These are phyloP conservation scores for Cymbopogon flexuosus DNA, from an alignment of 202 grass and related monocot species.

Conservation along the genomic window DNA sequence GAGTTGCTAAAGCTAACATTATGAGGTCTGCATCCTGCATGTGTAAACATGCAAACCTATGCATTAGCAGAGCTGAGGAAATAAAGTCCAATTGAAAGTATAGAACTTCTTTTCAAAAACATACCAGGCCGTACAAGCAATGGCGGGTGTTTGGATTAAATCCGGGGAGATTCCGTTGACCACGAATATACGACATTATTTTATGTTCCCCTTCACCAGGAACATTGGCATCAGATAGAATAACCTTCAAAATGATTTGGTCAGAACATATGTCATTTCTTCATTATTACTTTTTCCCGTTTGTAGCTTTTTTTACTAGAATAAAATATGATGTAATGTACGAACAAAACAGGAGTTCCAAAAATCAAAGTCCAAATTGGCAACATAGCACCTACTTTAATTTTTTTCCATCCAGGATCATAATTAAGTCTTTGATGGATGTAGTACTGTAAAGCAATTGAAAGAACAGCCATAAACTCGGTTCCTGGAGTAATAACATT, in stretches of 20 bases:
- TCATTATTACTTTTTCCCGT: conserved; percentile 15
- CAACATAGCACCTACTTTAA: conserved; percentile 63
- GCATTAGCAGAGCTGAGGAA: conserved; percentile 24
- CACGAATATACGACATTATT: conserved; percentile 98
- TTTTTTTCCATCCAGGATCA: conserved; percentile 94
- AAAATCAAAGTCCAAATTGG: conserved; percentile 19
- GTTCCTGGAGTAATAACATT: conserved; percentile 99
- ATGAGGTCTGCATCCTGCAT: conserved; percentile 97
- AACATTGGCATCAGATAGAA: conserved; percentile 99
- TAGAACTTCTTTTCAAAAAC: conserved; percentile 8
- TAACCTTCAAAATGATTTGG: conserved; percentile 77
- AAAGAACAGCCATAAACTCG: conserved; percentile 96
- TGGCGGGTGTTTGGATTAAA: conserved; percentile 94
- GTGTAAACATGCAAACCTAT: conserved; percentile 21
- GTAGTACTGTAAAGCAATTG: conserved; percentile 88
- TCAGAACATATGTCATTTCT: conserved; percentile 22
- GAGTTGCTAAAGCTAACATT: conserved; percentile 98
- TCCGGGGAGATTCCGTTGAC: conserved; percentile 77
- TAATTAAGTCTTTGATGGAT: conserved; percentile 93
- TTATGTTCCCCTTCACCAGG: conserved; percentile 99
- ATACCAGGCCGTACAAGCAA: conserved; percentile 92
- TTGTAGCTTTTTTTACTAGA: not conserved
- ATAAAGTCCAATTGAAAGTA: conserved; percentile 32
- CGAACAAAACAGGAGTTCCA: conserved; percentile 3
- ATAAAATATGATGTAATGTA: conserved; percentile 14